phyloP scores from a whole-genome alignment of 495 filamentous ascomycete species.

The Penicillium subrubescens region DNA sequence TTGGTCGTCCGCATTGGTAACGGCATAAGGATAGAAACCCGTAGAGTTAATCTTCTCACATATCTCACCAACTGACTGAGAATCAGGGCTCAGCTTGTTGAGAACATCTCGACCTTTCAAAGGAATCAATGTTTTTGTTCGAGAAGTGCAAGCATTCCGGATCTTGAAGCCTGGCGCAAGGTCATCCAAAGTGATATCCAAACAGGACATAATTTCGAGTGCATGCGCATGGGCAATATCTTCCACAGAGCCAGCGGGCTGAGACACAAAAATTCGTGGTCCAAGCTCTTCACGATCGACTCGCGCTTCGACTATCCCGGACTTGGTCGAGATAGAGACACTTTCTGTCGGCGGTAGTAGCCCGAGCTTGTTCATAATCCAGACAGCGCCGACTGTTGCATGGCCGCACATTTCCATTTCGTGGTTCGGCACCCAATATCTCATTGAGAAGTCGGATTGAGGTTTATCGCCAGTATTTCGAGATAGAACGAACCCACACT shows the following conservation, averaged over 20 bases:
- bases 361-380: constrained; percentile 10
- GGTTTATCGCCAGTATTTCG: not conserved
- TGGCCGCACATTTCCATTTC: constrained; percentile 23
- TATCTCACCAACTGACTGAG: not conserved
- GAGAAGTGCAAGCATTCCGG: constrained; percentile 6
- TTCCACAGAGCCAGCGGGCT: not conserved
- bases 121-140: constrained; percentile 15
- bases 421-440: constrained; percentile 13
- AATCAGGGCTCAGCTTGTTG: not conserved
- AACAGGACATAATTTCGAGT: not conserved
- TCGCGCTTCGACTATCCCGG: constrained; percentile 10
- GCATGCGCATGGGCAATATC: not conserved
- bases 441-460: constrained; percentile 6
- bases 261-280: constrained; percentile 2
- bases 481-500: constrained; percentile 15
- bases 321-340: constrained; percentile 14
- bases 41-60: constrained; percentile 13
- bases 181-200: constrained; percentile 2
- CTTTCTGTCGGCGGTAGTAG: not conserved
- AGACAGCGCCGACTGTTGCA: constrained; percentile 16
- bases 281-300: not conserved
- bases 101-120: constrained; percentile 3
- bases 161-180: constrained; percentile 2
- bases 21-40: constrained; percentile 15
- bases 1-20: not conserved